Percentiles rank a stretch among this genome's conserved stretches.
Conservation (phyloP, 768 basidiomycete species). For the Leucocoprinus birnbaumii region DNA sequence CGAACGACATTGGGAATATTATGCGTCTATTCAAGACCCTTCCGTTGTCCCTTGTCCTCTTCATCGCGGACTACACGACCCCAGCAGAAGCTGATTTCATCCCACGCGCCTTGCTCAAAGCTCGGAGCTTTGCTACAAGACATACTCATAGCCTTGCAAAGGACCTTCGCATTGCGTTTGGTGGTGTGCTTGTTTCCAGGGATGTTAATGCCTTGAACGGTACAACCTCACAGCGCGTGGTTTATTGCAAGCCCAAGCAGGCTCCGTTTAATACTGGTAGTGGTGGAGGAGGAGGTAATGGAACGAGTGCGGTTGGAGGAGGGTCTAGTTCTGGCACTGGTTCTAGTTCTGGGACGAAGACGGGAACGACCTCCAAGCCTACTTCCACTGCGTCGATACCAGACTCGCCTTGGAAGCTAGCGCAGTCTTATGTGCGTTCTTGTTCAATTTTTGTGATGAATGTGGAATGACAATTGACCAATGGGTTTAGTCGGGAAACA, state of each 20-base stretch:
- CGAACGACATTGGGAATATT: conserved; percentile 15
- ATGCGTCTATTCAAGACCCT: conserved; percentile 26
- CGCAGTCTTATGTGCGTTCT: conserved; percentile 52
- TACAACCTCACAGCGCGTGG: conserved; percentile 24
- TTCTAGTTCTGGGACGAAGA: conserved; percentile 11
- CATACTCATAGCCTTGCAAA: conserved; percentile 62
- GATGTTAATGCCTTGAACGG: conserved; percentile 19
- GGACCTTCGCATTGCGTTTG: conserved; percentile 68
- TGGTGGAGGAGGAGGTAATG: background rate
- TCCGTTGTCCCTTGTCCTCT: conserved; percentile 31
- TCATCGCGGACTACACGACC: conserved; percentile 16
- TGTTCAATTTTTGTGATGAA: background rate
- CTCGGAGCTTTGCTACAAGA: conserved; percentile 52
- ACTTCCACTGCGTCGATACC: conserved; percentile 20
- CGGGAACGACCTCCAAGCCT: conserved; percentile 18
- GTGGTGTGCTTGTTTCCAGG: conserved; percentile 46
- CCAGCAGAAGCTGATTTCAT: conserved; percentile 21
- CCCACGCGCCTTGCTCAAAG: conserved; percentile 40
- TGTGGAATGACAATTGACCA: background rate
- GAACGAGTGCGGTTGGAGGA: background rate
- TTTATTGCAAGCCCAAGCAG: conserved; percentile 43
- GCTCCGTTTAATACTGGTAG: conserved; percentile 14
- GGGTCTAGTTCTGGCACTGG: conserved; percentile 14
- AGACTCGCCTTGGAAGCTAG: conserved; percentile 57
- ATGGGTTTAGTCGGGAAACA: conserved; percentile 48